phyloP scores from a whole-genome alignment of 768 basidiomycete species.

The Boletus reticuloceps region DNA sequence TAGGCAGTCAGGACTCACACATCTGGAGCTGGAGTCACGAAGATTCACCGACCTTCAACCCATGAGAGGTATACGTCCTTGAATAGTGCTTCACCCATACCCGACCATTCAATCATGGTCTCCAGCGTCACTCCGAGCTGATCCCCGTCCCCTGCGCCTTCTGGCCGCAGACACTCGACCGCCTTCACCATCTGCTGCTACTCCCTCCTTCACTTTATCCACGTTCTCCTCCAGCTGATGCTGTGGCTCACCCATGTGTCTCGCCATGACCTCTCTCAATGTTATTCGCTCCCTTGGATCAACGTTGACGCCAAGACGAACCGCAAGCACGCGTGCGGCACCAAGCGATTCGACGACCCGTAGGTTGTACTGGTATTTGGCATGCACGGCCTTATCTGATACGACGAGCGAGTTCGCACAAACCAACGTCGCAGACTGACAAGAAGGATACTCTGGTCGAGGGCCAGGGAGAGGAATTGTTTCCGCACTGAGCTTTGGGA shows the following conservation, averaged over 20 bases:
- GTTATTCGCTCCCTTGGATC: slow-evolving; percentile 50
- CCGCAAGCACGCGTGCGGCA: slow-evolving; percentile 71
- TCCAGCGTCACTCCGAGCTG: slow-evolving; percentile 67
- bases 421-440: slow-evolving; percentile 30
- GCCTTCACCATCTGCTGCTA: slow-evolving; percentile 47
- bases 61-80: slow-evolving; percentile 69
- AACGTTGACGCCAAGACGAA: slow-evolving; percentile 47
- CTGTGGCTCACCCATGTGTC: slow-evolving; percentile 47
- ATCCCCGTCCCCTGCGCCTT: slow-evolving; percentile 31
- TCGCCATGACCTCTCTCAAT: slow-evolving; percentile 62
- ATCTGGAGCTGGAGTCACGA: not conserved
- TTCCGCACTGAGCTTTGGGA: slow-evolving; percentile 64
- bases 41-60: slow-evolving; percentile 61
- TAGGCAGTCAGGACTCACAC: not conserved
- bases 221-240: slow-evolving; percentile 40
- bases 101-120: slow-evolving; percentile 69
- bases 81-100: slow-evolving; percentile 54
- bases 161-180: slow-evolving; percentile 53
- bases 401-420: slow-evolving; percentile 62
- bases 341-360: slow-evolving; percentile 90
- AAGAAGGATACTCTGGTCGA: slow-evolving; percentile 8
- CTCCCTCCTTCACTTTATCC: slow-evolving; percentile 42
- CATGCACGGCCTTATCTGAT: slow-evolving; percentile 74
- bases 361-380: slow-evolving; percentile 80
- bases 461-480: slow-evolving; percentile 59